These are phyloP conservation scores for Paecilomyces niveus DNA, from an alignment of 2,329 filamentous ascomycete species.

Conservation along the genomic window DNA sequence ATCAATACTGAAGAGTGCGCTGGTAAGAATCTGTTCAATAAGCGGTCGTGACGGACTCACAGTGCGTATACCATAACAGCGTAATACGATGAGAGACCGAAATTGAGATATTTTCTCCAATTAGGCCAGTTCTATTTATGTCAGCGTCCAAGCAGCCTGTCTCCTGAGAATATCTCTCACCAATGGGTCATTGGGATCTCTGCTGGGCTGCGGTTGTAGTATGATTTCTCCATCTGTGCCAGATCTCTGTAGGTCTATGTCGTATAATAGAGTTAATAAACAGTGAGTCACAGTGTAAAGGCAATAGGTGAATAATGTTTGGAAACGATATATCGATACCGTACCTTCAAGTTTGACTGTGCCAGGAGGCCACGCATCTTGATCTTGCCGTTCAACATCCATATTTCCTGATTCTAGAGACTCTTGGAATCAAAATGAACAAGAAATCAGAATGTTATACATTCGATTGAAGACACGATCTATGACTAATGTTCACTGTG, in stretches of 20 bases:
- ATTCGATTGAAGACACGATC: not conserved
- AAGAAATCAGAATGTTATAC: not conserved
- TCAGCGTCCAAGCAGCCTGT: not conserved
- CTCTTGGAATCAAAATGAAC: not conserved
- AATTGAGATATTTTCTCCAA: constrained; percentile 32
- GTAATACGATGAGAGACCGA: constrained; percentile 30
- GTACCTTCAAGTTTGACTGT: not conserved
- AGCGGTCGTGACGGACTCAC: not conserved
- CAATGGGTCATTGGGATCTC: constrained; percentile 27
- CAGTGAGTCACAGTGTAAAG: not conserved
- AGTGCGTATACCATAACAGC: constrained; percentile 32
- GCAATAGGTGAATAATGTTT: not conserved
- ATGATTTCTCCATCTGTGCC: constrained; percentile 7
- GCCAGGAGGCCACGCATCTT: not conserved
- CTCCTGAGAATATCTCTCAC: constrained; percentile 8
- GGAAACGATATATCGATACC: not conserved
- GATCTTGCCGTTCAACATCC: not conserved
- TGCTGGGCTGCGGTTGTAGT: constrained; percentile 23
- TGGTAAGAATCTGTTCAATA: not conserved
- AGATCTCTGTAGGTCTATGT: not conserved
- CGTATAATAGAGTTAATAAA: not conserved
- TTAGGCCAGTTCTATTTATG: constrained; percentile 30
- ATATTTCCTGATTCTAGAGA: not conserved
- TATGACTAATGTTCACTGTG: too few species aligned
- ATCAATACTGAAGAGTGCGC: constrained; percentile 17